Evolutionary conservation across 1,139 yeast genomes (phyloP), one percentile per base, ranked within the genome.

Genomic region (Pneumocystis carinii): DNA sequence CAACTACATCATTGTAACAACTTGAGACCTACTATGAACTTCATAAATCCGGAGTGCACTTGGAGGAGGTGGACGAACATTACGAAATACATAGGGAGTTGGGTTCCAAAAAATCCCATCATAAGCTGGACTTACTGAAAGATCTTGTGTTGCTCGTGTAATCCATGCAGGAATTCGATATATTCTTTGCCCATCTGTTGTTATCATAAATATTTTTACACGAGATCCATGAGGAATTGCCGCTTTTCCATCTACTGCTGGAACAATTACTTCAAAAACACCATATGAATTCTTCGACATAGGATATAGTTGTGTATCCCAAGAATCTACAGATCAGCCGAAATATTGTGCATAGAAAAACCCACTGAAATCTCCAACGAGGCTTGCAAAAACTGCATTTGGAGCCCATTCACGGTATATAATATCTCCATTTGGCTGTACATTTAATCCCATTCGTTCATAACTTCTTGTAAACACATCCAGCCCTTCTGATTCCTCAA

Each of bases 51-150:
- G 84, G 68, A 90, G 77, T 38, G 86, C 84, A 6, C 71, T 70
- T 15, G 69, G 69, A 0, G 96, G 95, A 68, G 92, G 79, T 1
- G 77, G 75, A 17, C 72, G 66, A 39, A 74, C 66, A 73, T 89
- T 75, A 72, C 84, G 80, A 76, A 88, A 88, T 57, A 72, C 67
- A 74, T 90, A 90, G 1, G 71, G 69, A 1, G 55, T 3, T 0
- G 97, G 97, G 72, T 90, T 87, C 97, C 97, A 92, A 74, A 88
- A 92, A 64, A 95, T 78, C 3, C 94, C 95, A 68, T 92, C 97
- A 71, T 87, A 92, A 27, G 78, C 74, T 6, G 86, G 79, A 36
- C 82, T 79, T 39, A 75, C 80, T 12, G 74, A 71, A 60, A 77
- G 71, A 38, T 80, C 80, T 66, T 87, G 87, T 6, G 95, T 87